phyloP scores from a whole-genome alignment of 1,284 basidiomycete species.

The Melanopsichium pennsylvanicum region DNA sequence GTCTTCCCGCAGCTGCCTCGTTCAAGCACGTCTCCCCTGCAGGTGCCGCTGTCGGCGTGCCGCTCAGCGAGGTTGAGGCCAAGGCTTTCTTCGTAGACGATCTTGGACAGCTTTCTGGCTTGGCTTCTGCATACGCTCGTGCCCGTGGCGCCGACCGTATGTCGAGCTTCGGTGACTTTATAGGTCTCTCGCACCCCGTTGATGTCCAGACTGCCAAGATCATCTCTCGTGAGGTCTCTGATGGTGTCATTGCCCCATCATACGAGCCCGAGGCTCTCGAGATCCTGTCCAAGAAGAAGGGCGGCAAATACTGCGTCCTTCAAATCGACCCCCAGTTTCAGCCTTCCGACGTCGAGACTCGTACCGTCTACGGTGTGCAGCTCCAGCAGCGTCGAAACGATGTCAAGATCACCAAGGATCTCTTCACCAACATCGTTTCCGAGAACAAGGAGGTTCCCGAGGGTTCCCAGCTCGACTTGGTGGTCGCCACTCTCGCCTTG shows the following conservation, averaged over 20 bases:
- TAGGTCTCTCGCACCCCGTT: slow-evolving; percentile 89
- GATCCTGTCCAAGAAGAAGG: slow-evolving; percentile 94
- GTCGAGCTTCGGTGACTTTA: slow-evolving; percentile 99
- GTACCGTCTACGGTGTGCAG: slow-evolving; percentile 92
- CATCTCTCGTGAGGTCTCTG: slow-evolving; percentile 96
- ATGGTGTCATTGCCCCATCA: slow-evolving; percentile 95
- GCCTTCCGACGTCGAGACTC: slow-evolving; percentile 75
- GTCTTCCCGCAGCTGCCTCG: slow-evolving; percentile 91
- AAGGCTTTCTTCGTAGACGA: slow-evolving; percentile 97
- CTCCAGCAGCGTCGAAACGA: slow-evolving; percentile 93
- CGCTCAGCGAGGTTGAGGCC: slow-evolving; percentile 84
- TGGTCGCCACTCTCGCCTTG: slow-evolving; percentile 84
- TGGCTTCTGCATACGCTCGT: slow-evolving; percentile 93
- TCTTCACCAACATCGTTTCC: slow-evolving; percentile 89
- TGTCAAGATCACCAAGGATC: slow-evolving; percentile 79
- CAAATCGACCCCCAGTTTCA: slow-evolving; percentile 66
- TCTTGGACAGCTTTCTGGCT: slow-evolving; percentile 83
- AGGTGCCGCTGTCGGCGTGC: slow-evolving; percentile 77
- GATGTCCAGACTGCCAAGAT: slow-evolving; percentile 94
- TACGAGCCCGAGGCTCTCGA: slow-evolving; percentile 89
- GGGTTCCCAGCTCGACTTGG: slow-evolving; percentile 58
- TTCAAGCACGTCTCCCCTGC: slow-evolving; percentile 99
- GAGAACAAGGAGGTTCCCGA: slow-evolving; percentile 76
- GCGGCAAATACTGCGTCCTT: slow-evolving; percentile 96
- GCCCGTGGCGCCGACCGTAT: slow-evolving; percentile 97